Conservation (phyloP, 345 rosid species). For the Eucalyptus erythrocorys region DNA sequence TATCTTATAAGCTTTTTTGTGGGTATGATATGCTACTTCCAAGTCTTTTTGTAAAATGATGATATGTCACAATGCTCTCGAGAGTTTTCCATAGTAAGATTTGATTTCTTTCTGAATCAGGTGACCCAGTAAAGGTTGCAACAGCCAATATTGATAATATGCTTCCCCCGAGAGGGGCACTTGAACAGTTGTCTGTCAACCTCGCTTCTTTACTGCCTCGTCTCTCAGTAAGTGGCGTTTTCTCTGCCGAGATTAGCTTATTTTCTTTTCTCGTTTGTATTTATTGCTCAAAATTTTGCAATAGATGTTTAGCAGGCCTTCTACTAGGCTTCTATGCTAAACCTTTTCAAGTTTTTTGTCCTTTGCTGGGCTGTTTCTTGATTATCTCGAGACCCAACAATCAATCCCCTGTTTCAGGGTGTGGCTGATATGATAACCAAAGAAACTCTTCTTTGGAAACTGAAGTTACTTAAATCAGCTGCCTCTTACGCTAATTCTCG, state of each 20-base stretch:
- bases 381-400: not conserved
- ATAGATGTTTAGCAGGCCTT: not conserved
- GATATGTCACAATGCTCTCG: not conserved
- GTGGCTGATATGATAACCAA: conserved; percentile 16
- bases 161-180: conserved; percentile 35
- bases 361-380: not conserved
- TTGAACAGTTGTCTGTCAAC: conserved; percentile 37
- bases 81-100: not conserved
- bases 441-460: conserved; percentile 27
- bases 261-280: not conserved
- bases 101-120: conserved; percentile 16
- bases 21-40: conserved; percentile 28
- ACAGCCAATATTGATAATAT: conserved; percentile 34
- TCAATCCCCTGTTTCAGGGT: conserved; percentile 1
- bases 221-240: conserved; percentile 46
- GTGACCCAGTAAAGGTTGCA: conserved; percentile 77
- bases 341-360: not conserved
- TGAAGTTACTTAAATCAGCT: conserved; percentile 33
- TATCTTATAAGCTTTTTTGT: conserved; percentile 56
- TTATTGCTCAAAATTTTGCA: not conserved
- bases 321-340: not conserved
- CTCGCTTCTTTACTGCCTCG: conserved; percentile 53
- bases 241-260: not conserved
- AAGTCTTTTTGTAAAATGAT: not conserved
- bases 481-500: conserved; percentile 43